Evolutionary conservation across 2,329 filamentous ascomycete genomes (phyloP).

Genomic region (Pseudopyricularia javanii): DNA sequence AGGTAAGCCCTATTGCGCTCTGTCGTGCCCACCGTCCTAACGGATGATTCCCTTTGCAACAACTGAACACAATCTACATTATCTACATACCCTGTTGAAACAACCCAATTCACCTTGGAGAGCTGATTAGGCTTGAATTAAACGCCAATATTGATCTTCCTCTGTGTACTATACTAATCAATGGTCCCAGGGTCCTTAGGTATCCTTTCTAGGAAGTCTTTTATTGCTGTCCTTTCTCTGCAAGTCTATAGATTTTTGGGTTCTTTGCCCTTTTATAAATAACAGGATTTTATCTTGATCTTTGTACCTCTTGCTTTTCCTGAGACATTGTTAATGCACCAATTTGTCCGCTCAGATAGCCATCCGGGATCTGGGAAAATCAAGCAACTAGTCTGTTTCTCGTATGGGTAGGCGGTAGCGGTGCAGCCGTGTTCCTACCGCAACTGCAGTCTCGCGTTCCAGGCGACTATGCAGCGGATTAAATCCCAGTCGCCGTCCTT

Average conservation of each 20-base stretch:
- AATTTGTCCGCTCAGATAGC: too few relatives aligned
- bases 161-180: background rate
- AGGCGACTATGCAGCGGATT: conserved; percentile 73
- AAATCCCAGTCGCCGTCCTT: conserved; percentile 82
- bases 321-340: too few relatives aligned
- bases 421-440: conserved; percentile 10
- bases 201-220: too few relatives aligned
- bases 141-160: background rate
- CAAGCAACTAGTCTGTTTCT: too few relatives aligned
- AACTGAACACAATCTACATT: conserved; percentile 32
- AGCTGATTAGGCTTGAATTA: conserved; percentile 33
- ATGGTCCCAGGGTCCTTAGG: too few relatives aligned
- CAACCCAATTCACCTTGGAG: conserved; percentile 44
- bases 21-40: conserved; percentile 15
- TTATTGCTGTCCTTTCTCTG: too few relatives aligned
- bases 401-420: too few relatives aligned
- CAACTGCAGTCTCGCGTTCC: conserved; percentile 62
- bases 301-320: too few relatives aligned
- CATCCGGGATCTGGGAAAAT: too few relatives aligned
- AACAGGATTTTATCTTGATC: too few relatives aligned
- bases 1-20: background rate
- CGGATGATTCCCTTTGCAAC: conserved; percentile 37
- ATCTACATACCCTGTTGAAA: conserved; percentile 29
- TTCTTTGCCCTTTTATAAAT: too few relatives aligned
- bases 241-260: too few relatives aligned